These are phyloP conservation scores for Auricularia auricula-judae DNA, from an alignment of 768 basidiomycete species.

Conservation along the genomic window DNA sequence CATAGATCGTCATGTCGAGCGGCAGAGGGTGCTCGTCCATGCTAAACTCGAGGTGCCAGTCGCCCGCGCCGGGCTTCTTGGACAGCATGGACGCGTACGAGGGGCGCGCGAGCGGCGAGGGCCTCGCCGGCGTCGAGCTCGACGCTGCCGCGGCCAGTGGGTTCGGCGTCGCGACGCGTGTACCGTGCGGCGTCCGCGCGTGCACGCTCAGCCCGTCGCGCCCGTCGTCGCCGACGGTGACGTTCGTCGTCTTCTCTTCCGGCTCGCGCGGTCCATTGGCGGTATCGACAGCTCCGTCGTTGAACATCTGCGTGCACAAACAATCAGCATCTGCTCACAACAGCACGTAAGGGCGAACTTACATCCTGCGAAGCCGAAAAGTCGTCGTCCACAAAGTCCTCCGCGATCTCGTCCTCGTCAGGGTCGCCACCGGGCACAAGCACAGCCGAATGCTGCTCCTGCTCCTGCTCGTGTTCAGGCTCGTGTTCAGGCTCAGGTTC, in stretches of 20 bases:
- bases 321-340: not conserved
- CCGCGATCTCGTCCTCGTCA: constrained; percentile 50
- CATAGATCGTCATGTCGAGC: constrained; percentile 91
- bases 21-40: constrained; percentile 85
- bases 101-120: constrained; percentile 12
- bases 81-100: constrained; percentile 95
- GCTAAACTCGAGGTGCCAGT: constrained; percentile 95
- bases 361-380: constrained; percentile 57
- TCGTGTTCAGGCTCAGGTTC: constrained; percentile 4
- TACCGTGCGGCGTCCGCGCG: constrained; percentile 95
- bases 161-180: constrained; percentile 81
- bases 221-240: constrained; percentile 80
- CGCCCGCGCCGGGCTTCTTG: constrained; percentile 59
- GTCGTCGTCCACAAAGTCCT: constrained; percentile 77
- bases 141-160: constrained; percentile 26
- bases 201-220: constrained; percentile 90
- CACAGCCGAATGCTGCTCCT: constrained; percentile 4
- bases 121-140: constrained; percentile 14
- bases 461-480: constrained; percentile 9
- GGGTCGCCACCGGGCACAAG: constrained; percentile 2
- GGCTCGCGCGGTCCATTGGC: constrained; percentile 45
- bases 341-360: constrained; percentile 1
- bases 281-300: constrained; percentile 57
- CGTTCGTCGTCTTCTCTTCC: constrained; percentile 65
- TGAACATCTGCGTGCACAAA: constrained; percentile 45